phyloP scores from a whole-genome alignment of 2,329 filamentous ascomycete species.

The Colletotrichum filicis region DNA sequence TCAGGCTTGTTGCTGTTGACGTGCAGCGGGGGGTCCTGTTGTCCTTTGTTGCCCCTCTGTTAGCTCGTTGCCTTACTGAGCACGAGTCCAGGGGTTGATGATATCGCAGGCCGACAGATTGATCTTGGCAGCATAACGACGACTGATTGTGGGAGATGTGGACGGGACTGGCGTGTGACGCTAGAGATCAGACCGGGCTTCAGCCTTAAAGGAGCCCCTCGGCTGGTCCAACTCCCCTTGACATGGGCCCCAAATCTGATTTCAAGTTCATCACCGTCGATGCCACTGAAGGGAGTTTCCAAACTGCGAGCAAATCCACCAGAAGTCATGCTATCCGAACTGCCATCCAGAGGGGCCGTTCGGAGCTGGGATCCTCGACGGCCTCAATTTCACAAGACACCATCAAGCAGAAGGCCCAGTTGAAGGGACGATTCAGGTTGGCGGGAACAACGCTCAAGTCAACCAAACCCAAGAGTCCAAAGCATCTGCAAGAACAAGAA shows the following conservation, averaged over 20 bases:
- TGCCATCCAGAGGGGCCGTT: slow-evolving; percentile 26
- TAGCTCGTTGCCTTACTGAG: not conserved
- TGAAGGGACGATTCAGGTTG: slow-evolving; percentile 35
- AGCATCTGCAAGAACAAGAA: not conserved
- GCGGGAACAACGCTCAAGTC: not conserved
- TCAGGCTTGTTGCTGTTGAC: not conserved
- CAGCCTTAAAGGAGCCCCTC: not conserved
- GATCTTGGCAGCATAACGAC: not conserved
- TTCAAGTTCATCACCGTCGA: slow-evolving; percentile 34
- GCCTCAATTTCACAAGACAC: slow-evolving; percentile 12
- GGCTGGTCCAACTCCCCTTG: not conserved
- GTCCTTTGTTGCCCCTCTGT: not conserved
- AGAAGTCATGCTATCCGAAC: slow-evolving; percentile 36
- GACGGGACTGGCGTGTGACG: not conserved
- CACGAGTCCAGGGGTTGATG: not conserved
- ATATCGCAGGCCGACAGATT: not conserved
- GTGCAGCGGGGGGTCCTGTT: not conserved
- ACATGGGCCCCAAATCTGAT: slow-evolving; percentile 19
- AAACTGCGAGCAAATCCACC: slow-evolving; percentile 23
- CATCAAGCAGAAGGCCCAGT: slow-evolving; percentile 12
- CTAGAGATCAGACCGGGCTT: not conserved
- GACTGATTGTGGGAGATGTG: not conserved
- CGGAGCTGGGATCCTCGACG: slow-evolving; percentile 10
- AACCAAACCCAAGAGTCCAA: not conserved
- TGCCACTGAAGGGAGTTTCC: slow-evolving; percentile 2